phyloP scores from a whole-genome alignment of 179 eudicot species.

The Heliamphora ciliata region DNA sequence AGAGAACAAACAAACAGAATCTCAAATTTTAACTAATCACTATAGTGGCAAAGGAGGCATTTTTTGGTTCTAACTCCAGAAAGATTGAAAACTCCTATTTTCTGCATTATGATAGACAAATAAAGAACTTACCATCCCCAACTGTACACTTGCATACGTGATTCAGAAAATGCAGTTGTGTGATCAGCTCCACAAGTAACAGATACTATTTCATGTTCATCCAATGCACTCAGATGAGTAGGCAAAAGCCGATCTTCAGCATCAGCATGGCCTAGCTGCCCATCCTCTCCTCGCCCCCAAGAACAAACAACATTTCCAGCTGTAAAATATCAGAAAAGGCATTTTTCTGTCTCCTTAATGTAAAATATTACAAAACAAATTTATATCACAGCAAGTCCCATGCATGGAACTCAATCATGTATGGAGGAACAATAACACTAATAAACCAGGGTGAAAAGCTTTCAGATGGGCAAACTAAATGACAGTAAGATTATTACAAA shows the following conservation, averaged over 20 bases:
- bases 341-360: neutral
- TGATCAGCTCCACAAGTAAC: conserved; percentile 94
- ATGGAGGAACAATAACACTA: neutral
- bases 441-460: neutral
- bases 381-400: neutral
- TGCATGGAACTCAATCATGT: neutral
- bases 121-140: conserved; percentile 86
- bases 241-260: conserved; percentile 85
- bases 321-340: conserved; percentile 16
- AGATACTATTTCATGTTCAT: conserved; percentile 62
- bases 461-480: neutral
- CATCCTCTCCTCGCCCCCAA: conserved; percentile 99
- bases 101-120: neutral
- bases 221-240: conserved; percentile 70
- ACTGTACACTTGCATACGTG: conserved; percentile 69
- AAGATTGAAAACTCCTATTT: neutral
- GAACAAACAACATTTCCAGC: conserved; percentile 89
- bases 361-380: neutral
- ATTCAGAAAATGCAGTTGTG: conserved; percentile 74
- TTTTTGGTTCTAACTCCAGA: no score
- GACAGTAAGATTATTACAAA: no score
- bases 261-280: conserved; percentile 93
- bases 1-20: no score
- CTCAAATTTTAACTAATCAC: no score
- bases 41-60: no score